Evolutionary conservation across 352 stramenopile species (phyloP).

Genomic region (Pythium guiyangense): DNA sequence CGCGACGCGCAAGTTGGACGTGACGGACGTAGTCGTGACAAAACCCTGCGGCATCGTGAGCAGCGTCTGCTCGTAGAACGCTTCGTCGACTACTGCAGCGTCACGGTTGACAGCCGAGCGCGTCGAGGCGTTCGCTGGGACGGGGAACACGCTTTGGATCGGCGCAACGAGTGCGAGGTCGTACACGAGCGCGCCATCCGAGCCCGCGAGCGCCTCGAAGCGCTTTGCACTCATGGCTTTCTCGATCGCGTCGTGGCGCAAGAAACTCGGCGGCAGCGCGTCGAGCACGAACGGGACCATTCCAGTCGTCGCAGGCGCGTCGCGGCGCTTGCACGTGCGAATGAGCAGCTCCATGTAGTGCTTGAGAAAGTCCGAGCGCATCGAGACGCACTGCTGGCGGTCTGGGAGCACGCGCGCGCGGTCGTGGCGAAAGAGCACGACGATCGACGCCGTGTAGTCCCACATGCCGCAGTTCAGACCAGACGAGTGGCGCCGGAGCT

Average conservation of each 20-base stretch:
- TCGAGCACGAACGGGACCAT: constrained; percentile 95
- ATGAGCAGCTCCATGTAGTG: constrained; percentile 94
- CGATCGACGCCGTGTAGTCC: constrained; percentile 96
- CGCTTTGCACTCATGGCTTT: constrained; percentile 83
- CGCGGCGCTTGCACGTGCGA: constrained; percentile 90
- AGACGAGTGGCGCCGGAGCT: constrained; percentile 92
- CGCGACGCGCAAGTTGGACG: constrained; percentile 85
- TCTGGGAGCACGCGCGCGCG: constrained; percentile 88
- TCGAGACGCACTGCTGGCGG: constrained; percentile 74
- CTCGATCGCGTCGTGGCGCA: constrained; percentile 64
- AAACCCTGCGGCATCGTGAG: constrained; percentile 43
- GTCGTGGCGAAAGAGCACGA: constrained; percentile 90
- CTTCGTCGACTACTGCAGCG: constrained; percentile 19
- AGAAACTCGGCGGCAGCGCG: constrained; percentile 67
- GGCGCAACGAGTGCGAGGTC: constrained; percentile 87
- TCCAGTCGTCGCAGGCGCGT: constrained; percentile 92
- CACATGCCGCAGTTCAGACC: constrained; percentile 97
- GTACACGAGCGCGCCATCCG: constrained; percentile 93
- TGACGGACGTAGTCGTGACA: constrained; percentile 80
- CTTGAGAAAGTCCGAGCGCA: constrained; percentile 61
- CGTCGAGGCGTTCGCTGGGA: neutral
- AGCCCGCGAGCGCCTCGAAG: constrained; percentile 83
- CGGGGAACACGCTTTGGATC: constrained; percentile 30
- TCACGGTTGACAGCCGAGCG: neutral
- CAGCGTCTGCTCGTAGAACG: constrained; percentile 37